phyloP scores from a whole-genome alignment of 2,329 filamentous ascomycete species.

The Trichophyton simii region DNA sequence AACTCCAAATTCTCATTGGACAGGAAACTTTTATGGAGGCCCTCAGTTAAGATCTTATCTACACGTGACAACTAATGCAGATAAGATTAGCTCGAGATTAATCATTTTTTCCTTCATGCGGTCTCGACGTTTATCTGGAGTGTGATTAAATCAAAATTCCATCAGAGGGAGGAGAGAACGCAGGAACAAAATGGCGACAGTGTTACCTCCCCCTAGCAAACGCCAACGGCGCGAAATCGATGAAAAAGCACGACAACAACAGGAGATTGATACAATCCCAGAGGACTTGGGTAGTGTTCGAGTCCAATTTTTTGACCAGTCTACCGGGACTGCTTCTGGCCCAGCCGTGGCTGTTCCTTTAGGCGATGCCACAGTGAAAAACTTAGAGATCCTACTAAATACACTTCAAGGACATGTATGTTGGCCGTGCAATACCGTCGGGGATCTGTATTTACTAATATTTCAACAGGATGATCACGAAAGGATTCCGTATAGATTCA shows the following conservation, averaged over 20 bases:
- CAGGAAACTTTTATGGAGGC: too few species aligned
- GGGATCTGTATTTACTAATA: background rate
- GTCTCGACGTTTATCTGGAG: background rate
- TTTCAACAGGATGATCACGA: constrained; percentile 41
- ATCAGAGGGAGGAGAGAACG: background rate
- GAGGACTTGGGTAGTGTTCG: constrained; percentile 63
- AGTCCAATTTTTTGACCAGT: constrained; percentile 79
- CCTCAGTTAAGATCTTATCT: too few species aligned
- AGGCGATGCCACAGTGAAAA: constrained; percentile 75
- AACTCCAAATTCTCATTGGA: too few species aligned
- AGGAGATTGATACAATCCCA: constrained; percentile 56
- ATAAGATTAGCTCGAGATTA: background rate
- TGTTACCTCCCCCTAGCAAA: constrained; percentile 75
- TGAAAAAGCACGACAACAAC: constrained; percentile 59
- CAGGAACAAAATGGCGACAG: constrained; percentile 54
- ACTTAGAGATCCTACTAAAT: constrained; percentile 76
- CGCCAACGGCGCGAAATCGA: constrained; percentile 65
- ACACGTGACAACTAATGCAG: background rate
- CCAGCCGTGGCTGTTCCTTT: constrained; percentile 65
- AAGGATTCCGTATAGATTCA: constrained; percentile 54
- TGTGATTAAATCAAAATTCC: background rate
- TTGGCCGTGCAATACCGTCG: constrained; percentile 6
- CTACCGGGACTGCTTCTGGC: constrained; percentile 53
- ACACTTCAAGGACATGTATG: constrained; percentile 63
- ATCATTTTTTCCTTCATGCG: background rate